phyloP scores from a whole-genome alignment of 192 early-diverging fungal species.

The Piromyces finnis region DNA sequence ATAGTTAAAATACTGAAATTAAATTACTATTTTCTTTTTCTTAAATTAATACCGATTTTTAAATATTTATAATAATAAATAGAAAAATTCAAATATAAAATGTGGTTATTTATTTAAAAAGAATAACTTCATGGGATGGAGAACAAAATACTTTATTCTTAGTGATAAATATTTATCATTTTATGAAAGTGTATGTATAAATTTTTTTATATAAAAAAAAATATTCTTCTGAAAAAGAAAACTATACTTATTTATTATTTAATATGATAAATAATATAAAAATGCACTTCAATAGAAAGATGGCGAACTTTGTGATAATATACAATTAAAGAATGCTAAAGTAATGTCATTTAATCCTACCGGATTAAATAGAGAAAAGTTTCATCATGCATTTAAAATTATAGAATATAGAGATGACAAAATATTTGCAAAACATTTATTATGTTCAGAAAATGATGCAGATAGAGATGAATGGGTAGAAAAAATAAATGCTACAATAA shows the following conservation, averaged over 20 bases:
- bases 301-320: background rate
- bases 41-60: too few relatives aligned
- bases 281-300: too few relatives aligned
- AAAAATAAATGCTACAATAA: slow-evolving; percentile 1
- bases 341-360: background rate
- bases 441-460: slow-evolving; percentile 71
- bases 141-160: background rate
- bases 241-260: too few relatives aligned
- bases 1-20: too few relatives aligned
- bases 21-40: too few relatives aligned
- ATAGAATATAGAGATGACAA: slow-evolving; percentile 16
- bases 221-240: too few relatives aligned
- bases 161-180: background rate
- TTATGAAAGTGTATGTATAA: background rate
- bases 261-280: too few relatives aligned
- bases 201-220: background rate
- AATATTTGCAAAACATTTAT: slow-evolving; percentile 48
- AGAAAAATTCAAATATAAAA: background rate
- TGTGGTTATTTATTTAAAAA: background rate
- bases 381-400: background rate
- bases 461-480: slow-evolving; percentile 87
- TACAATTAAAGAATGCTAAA: background rate
- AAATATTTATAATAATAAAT: too few relatives aligned
- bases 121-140: background rate
- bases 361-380: background rate